Percentiles rank a stretch among this genome's conserved stretches.
phyloP scores from a whole-genome alignment of 2,329 filamentous ascomycete genomes.

The Anisogramma anomala region DNA sequence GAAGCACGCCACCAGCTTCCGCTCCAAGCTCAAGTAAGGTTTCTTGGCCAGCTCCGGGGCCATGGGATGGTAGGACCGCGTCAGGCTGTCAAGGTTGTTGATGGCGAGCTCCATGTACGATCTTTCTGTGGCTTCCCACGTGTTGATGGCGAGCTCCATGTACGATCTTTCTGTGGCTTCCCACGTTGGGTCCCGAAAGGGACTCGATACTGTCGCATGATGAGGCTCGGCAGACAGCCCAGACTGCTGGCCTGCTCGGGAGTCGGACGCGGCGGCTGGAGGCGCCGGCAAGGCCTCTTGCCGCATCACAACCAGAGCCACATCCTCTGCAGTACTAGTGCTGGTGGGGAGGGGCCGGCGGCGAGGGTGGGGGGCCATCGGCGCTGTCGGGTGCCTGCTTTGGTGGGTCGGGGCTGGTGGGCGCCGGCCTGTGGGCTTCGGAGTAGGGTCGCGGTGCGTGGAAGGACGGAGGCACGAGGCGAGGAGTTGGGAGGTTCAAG shows the following conservation, averaged over 20 bases:
- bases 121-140: no score
- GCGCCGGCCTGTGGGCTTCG: neutral
- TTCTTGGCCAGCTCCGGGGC: constrained; percentile 87
- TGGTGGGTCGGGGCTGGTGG: neutral
- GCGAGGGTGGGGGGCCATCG: constrained; percentile 49
- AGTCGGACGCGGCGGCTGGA: constrained; percentile 11
- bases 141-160: constrained; percentile 60
- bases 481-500: neutral
- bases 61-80: constrained; percentile 88
- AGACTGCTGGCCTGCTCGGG: neutral
- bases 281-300: constrained; percentile 22
- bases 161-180: constrained; percentile 62
- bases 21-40: constrained; percentile 73
- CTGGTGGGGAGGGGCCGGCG: constrained; percentile 33
- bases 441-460: constrained; percentile 2
- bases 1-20: constrained; percentile 72
- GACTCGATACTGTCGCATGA: constrained; percentile 32
- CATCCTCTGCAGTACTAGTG: constrained; percentile 34
- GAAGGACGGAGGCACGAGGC: no score
- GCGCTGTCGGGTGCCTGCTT: constrained; percentile 21
- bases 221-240: constrained; percentile 13
- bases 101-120: constrained; percentile 69
- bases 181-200: constrained; percentile 73
- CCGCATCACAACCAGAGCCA: constrained; percentile 35
- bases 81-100: constrained; percentile 64